Conservation (phyloP, 352 stramenopile species). For the Thraustotheca clavata region DNA sequence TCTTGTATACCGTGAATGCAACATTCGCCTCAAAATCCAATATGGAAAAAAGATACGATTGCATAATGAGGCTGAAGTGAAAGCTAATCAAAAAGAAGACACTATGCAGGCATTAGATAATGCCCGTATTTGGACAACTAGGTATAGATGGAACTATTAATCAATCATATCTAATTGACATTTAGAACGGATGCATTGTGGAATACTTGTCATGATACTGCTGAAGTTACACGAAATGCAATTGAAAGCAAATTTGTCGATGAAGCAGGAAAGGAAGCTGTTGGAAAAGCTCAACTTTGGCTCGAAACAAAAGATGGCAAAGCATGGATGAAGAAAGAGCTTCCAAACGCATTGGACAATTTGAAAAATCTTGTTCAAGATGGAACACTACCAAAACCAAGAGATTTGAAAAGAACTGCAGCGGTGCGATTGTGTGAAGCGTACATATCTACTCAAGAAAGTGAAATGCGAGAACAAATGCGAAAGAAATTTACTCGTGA, state of each 20-base stretch:
- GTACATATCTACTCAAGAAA: constrained; percentile 32
- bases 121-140: constrained; percentile 24
- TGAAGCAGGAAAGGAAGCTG: constrained; percentile 20
- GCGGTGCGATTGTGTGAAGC: constrained; percentile 31
- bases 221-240: constrained; percentile 31
- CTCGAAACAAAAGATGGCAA: constrained; percentile 59
- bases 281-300: constrained; percentile 33
- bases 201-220: constrained; percentile 28
- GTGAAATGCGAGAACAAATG: constrained; percentile 27
- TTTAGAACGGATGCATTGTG: constrained; percentile 28
- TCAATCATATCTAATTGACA: background rate
- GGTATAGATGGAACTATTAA: background rate
- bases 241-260: constrained; percentile 31
- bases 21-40: constrained; percentile 55
- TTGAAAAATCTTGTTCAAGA: constrained; percentile 42
- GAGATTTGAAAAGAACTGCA: constrained; percentile 43
- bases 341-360: constrained; percentile 30
- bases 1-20: constrained; percentile 40
- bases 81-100: constrained; percentile 24
- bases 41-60: constrained; percentile 34
- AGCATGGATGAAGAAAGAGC: constrained; percentile 47
- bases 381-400: constrained; percentile 42
- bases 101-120: constrained; percentile 28
- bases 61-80: constrained; percentile 15
- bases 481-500: constrained; percentile 20